Base-by-base conservation (phyloP, 108 stramenopile genomes). In the Hondaea fermentalgiana region DNA sequence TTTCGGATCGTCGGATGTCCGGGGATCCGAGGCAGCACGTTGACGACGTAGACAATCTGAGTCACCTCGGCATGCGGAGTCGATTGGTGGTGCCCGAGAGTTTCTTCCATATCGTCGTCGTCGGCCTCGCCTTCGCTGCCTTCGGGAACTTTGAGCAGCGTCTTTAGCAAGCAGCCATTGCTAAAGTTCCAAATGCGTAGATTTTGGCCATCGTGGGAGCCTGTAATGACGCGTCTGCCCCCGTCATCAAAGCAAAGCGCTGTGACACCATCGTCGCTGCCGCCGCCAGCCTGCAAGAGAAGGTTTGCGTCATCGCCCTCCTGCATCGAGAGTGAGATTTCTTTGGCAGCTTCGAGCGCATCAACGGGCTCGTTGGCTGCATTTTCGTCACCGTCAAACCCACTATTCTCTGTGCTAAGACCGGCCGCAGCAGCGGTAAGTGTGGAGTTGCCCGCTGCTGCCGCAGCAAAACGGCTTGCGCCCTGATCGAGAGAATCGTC, bases 141-240 rank as follows among this genome's bases (percentile, higher is more conserved):
- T 17, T 88, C 69, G 28, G 44, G 59, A 8, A 19, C 87, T 12
- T 58, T 88, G 25, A 88, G 35, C 5, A 53, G 42, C 44, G 87
- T 58, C 58, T 89, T 89, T 25, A 88, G 87, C 87, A 57, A 57
- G 72, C 90, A 64, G 29, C 92, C 92, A 57, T 89, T 92, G 72
- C 76, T 90, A 72, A 91, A 92, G 55, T 92, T 92, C 92, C 92
- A 92, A 72, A 92, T 69, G 29, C 60, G 58, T 57, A 91, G 72
- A 23, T 3, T 12, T 44, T 51, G 28, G 44, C 91, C 92, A 60
- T 91, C 90, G 83, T 91, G 91, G 12, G 92, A 91, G 14, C 92
- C 92, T 5, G 91, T 92, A 25, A 92, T 35, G 4, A 92, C 87
- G 10, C 92, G 49, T 64, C 92, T 47, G 51, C 88, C 90, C 19